Base-by-base conservation (phyloP, 345 rosid species). In the Populus pruinosa region DNA sequence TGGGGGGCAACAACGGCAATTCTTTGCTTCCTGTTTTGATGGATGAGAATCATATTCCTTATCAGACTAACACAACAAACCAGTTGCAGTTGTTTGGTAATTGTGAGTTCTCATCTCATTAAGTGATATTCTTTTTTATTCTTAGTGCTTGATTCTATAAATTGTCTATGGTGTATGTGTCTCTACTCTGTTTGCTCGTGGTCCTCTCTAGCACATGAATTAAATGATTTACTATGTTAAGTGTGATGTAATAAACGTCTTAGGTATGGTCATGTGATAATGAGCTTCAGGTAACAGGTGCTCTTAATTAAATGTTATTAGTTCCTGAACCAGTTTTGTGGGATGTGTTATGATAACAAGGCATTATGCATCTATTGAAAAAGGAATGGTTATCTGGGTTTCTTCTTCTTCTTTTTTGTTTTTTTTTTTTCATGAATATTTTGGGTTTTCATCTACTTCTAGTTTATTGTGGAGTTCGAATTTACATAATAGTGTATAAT, bases 81-180 rank as follows among this genome's bases (percentile, higher is more conserved):
- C 95, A 91, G 81, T 90, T 90, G 74, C 94, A 91, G 80, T 82
- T 92, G 79, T 87, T 92, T 66, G 90, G 89, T 77, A 91, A 81
- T 64, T 78, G 98, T 90, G 79, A 89, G 91, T 72, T 79, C 71
- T 39, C 43, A 49, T 79, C 64, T 73, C 62, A 35, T 18, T 49
- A 69, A 49, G 39, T 63, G 53, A 14, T 31, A 43, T 18, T 75
- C 23, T 44, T 44, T 59, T 62, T 29, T 64, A 25, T 73, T 55
- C 75, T 67, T 78, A 64, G 35, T 41, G 49, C 17, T 14, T 36
- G 41, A 31, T 14, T 33, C 44, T 63, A 29, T 29, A 35, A 20
- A 27, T 10, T 31, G 44, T 41, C 44, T 41, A 21, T 35, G 23
- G 25, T 75, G 5, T 29, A 23, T n/a, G 21, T 35, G 23, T 72